These are phyloP conservation scores for Globisporangium iwayamae DNA, from an alignment of 352 stramenopile species.

Conservation along the genomic window DNA sequence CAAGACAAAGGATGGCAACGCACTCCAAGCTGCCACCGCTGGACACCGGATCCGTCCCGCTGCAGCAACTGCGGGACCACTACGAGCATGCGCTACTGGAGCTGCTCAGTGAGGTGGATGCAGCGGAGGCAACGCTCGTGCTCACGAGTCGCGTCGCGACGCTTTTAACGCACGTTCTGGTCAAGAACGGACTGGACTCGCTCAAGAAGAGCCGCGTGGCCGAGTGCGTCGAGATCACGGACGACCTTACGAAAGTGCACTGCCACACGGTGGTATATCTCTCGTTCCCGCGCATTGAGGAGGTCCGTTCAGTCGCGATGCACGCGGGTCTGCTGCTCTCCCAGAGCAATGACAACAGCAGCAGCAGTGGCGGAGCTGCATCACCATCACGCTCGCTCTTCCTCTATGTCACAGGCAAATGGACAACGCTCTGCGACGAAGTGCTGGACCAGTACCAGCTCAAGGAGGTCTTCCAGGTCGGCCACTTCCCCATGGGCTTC, in stretches of 20 bases:
- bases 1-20: neutral
- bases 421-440: constrained; percentile 50
- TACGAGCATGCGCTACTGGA: constrained; percentile 39
- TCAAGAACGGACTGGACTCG: constrained; percentile 31
- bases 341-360: constrained; percentile 15
- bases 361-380: neutral
- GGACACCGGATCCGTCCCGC: constrained; percentile 8
- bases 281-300: constrained; percentile 31
- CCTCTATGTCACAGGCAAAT: constrained; percentile 43
- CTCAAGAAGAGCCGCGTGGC: constrained; percentile 32
- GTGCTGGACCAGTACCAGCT: constrained; percentile 33
- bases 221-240: constrained; percentile 56
- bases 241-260: constrained; percentile 36
- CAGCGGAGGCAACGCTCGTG: constrained; percentile 43
- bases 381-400: constrained; percentile 17
- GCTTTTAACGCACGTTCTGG: constrained; percentile 61
- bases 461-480: constrained; percentile 35
- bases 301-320: constrained; percentile 41
- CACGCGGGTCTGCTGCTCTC: constrained; percentile 37
- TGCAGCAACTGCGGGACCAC: constrained; percentile 33
- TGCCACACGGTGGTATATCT: constrained; percentile 43
- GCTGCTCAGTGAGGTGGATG: constrained; percentile 30
- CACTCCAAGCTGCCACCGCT: constrained; percentile 13
- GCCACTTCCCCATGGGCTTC: constrained; percentile 44
- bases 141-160: constrained; percentile 48